Percentiles rank a stretch among this genome's conserved stretches.
These are phyloP conservation scores for Leccinum pachyderme DNA, from an alignment of 1,284 basidiomycete species.

Conservation along the genomic window DNA sequence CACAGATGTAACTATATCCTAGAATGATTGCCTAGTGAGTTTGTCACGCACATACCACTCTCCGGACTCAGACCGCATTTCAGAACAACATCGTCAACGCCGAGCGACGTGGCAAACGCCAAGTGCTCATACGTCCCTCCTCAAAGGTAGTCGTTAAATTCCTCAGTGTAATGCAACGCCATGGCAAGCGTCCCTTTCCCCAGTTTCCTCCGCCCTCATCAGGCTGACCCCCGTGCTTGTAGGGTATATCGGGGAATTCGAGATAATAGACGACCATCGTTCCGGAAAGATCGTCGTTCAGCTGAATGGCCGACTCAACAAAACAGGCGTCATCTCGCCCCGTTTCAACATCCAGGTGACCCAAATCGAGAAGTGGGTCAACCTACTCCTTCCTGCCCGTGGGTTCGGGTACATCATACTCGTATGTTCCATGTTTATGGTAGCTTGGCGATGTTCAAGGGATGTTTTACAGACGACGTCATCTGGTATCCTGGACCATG, in stretches of 20 bases:
- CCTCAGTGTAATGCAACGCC: constrained; percentile 95
- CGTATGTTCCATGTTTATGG: constrained; percentile 39
- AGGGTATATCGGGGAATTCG: constrained; percentile 99
- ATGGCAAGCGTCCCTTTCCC: constrained; percentile 66
- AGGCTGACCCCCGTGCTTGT: constrained; percentile 8
- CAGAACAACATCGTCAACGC: constrained; percentile 98
- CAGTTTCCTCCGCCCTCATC: not conserved
- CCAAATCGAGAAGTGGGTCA: constrained; percentile 94
- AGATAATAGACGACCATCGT: constrained; percentile 99
- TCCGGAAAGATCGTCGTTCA: constrained; percentile 98
- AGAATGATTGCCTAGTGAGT: constrained; percentile 82
- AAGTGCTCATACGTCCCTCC: constrained; percentile 93
- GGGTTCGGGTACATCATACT: constrained; percentile 97
- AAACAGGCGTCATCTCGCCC: constrained; percentile 97
- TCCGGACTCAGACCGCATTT: constrained; percentile 2
- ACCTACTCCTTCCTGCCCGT: constrained; percentile 90
- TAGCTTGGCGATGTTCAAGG: constrained; percentile 3
- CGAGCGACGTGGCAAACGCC: constrained; percentile 96
- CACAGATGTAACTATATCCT: not conserved
- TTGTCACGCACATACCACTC: not conserved
- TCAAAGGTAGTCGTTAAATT: constrained; percentile 98
- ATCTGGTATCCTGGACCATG: constrained; percentile 98
- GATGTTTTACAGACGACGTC: constrained; percentile 76
- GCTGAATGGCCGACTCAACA: constrained; percentile 98
- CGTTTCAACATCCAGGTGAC: constrained; percentile 95